Base-by-base conservation (phyloP, 805 yeast species). In the Sungouiozyma intestinalis region DNA sequence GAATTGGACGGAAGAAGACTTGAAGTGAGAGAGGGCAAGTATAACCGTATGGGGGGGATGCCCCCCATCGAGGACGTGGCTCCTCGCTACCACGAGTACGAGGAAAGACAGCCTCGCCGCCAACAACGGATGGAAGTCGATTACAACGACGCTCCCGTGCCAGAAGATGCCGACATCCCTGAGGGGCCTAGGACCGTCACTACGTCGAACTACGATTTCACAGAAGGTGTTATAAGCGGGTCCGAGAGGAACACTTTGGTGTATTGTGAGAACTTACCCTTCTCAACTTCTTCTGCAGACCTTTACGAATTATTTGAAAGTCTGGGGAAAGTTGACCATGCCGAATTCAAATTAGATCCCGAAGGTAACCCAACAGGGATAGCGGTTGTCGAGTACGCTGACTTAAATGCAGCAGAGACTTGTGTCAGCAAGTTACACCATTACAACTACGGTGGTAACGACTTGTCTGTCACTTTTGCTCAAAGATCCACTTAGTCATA, bases 371-470 rank as follows among this genome's bases (percentile, higher is more conserved):
- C 94, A 19, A 69, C 81, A 3, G 97, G 97, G 32, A 66, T 71
- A 50, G 97, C 94, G 14, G 88, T 86, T 39, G 87, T 90, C 35
- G 75, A 79, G 58, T 85, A 83, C 57, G 80, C 74, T 45, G 69
- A 71, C 42, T 71, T 68, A 19, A 84, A 74, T 33, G 68, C 74
- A 44, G 94, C 97, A 1, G 82, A 77, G 36, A 64, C 69, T 39
- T 90, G 95, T 40, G 77, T 90, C 50, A 67, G 68, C 37, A 83
- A 81, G 63, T 72, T 92, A 55, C 72, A 84, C 57, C 78, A 77
- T 42, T 90, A 88, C 65, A 77, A 73, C 45, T 90, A 88, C 56
- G 97, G 97, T 53, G 85, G 81, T 40, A 77, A 94, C 52, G 76
- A 74, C 46, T 66, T 88, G 51, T 68, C 63, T 27, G 73, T 90